Evolutionary conservation across 208 protist species (phyloP), one percentile per base, ranked within the genome.

Genomic region (Crithidia expoeki): DNA sequence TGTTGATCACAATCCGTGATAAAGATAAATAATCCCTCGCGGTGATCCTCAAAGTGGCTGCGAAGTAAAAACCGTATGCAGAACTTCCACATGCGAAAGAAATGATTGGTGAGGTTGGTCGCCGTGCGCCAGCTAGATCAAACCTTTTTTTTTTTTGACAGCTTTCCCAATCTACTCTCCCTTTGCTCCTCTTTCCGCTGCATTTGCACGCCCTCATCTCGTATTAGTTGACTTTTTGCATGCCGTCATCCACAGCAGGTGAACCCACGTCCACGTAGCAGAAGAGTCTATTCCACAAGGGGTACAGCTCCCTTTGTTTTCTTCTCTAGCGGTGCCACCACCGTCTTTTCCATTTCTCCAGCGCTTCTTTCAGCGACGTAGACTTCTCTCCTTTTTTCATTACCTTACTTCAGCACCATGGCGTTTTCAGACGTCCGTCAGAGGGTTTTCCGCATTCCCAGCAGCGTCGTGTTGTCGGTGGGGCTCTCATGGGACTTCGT

Each of bases 401-500:
- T 53, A 16, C 0, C 17, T 53, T 32, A 19, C n/a, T 33, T 17
- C 21, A 17, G 14, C 44, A 49, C 9, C 44, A 86, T 86, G 73
- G 47, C 78, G 14, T 80, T 63, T n/a, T 60, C 72, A 33, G 82
- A 93, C 72, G 68, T 93, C n/a, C 90, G 80, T 47, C 90, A 95
- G 76, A 89, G 89, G 64, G 78, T 95, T 17, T 93, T 94, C 57
- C 85, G 83, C 63, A 78, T 96, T n/a, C 89, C 92, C 2, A 59
- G 66, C 42, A 81, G 74, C 56, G 78, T 92, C 30, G 77, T 84
- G 11, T 49, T 96, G 6, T 93, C 89, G 11, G 72, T 92, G 14
- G 89, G 88, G 1, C 85, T 94, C 19, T 72, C 69, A 19, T 94
- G 92, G 87, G 80, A 89, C 66, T 96, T 92, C 38, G 72, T 94